These are phyloP conservation scores for Daldinia vernicosa DNA, from an alignment of 495 filamentous ascomycete genomes.

Conservation along the genomic window DNA sequence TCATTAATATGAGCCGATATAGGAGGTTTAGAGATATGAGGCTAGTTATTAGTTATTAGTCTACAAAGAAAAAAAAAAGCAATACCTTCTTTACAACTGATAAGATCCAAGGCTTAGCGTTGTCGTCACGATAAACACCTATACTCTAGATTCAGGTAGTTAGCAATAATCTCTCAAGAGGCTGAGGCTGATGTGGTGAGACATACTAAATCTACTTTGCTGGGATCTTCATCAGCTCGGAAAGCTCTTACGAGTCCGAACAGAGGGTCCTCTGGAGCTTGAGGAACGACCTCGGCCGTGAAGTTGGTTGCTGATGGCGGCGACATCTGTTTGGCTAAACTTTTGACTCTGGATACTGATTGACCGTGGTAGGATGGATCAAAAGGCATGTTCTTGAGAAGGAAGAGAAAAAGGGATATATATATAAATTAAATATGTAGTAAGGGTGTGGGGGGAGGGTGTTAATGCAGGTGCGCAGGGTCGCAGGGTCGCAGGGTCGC, in stretches of 20 bases:
- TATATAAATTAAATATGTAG: slow-evolving; percentile 7
- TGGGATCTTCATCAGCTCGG: slow-evolving; percentile 79
- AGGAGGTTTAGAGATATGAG: slow-evolving; percentile 4
- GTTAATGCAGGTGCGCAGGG: background rate
- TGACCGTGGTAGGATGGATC: slow-evolving; percentile 41
- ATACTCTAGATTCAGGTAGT: slow-evolving; percentile 69
- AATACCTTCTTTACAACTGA: slow-evolving; percentile 94
- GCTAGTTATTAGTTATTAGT: no score
- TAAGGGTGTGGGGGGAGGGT: background rate
- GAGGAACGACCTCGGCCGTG: slow-evolving; percentile 78
- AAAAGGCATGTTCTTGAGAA: slow-evolving; percentile 42
- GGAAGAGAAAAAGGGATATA: slow-evolving; percentile 19
- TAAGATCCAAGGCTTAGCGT: slow-evolving; percentile 97
- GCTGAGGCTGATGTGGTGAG: slow-evolving; percentile 5
- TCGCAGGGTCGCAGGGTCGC: background rate
- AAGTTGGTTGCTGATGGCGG: slow-evolving; percentile 70
- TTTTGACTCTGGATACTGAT: slow-evolving; percentile 45
- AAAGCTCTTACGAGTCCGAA: slow-evolving; percentile 94
- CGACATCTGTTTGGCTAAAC: slow-evolving; percentile 45
- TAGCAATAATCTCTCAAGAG: slow-evolving; percentile 16
- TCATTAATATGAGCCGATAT: slow-evolving; percentile 48
- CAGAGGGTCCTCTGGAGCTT: slow-evolving; percentile 93
- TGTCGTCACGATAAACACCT: slow-evolving; percentile 94
- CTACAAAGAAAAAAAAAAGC: slow-evolving; percentile 12
- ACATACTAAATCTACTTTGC: slow-evolving; percentile 85